Conservation (phyloP, 2,329 filamentous ascomycete genomes). For the Calonectria pseudoturangicola region DNA sequence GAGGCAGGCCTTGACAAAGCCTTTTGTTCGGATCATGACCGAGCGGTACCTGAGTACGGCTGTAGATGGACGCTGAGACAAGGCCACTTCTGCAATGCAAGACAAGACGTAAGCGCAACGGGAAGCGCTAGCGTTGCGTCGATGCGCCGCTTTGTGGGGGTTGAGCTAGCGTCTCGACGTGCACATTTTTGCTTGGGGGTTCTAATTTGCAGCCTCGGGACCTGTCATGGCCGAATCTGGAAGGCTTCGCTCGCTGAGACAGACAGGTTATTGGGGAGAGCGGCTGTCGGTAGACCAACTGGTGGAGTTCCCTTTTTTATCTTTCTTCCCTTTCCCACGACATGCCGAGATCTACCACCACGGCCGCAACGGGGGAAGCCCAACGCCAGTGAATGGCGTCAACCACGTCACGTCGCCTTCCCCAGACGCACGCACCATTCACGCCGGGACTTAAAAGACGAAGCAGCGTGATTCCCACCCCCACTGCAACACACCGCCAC, state of each 20-base stretch:
- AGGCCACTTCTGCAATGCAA: conserved; percentile 40
- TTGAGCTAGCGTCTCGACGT: conserved; percentile 32
- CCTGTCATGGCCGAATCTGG: conserved; percentile 44
- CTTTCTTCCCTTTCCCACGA: not conserved
- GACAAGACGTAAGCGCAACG: conserved; percentile 49
- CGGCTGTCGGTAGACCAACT: conserved; percentile 18
- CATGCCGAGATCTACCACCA: conserved; percentile 1
- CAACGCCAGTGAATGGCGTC: conserved; percentile 21
- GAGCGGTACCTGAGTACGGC: conserved; percentile 49
- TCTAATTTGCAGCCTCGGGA: conserved; percentile 46
- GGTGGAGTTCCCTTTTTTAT: conserved; percentile 11
- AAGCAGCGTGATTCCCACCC: conserved; percentile 26
- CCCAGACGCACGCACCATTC: conserved; percentile 23
- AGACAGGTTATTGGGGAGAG: conserved; percentile 19
- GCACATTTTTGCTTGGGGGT: conserved; percentile 36
- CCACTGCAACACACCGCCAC: conserved; percentile 45
- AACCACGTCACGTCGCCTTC: conserved; percentile 5
- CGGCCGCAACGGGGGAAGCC: not conserved
- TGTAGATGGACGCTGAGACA: conserved; percentile 48
- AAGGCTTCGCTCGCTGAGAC: not conserved
- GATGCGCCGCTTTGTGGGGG: conserved; percentile 48
- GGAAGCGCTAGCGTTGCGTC: conserved; percentile 47
- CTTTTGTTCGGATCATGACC: conserved; percentile 53
- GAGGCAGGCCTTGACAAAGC: conserved; percentile 23
- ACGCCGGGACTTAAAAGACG: conserved; percentile 25